Base-by-base conservation (phyloP, 345 rosid genomes). In the Arabidopsis suecica region DNA sequence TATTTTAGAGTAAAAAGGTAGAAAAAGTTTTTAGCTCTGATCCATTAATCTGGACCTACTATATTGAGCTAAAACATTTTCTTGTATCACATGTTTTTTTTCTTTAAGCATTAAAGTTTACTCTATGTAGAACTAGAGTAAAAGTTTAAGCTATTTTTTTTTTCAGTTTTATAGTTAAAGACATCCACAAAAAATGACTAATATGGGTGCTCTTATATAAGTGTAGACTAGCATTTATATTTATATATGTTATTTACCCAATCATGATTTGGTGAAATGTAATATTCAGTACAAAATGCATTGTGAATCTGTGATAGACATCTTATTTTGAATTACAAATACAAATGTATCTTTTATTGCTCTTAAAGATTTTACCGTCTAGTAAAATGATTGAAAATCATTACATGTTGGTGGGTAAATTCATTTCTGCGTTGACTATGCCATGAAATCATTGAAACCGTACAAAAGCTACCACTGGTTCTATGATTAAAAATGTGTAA, bases 331-430 rank as follows among this genome's bases (percentile, higher is more conserved):
- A 30, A 45, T 25, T 12, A 13, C 4, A 42, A 25, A 13, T n/a
- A 42, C 55, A 64, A 45, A 66, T 20, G 11, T 3, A 36, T 36
- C 2, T 36, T 37, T 22, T 36, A 11, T 7, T 9, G 22, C 44
- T 62, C 62, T 41, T 3, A 32, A 14, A 9, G 2, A 1, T 33
- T 64, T 51, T 4, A 61, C 47, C 44, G 22, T 56, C 38, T 10
- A 7, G 50, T 53, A 68, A 76, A 61, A 68, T 22, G 33, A 60
- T 59, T 59, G 3, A 60, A 67, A 60, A 68, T 51, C 74, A 76
- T 76, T 68, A 69, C 79, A 68, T 34, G 58, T 42, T 42, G 32
- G 74, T 68, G 64, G 56, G 56, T 67, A 48, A 75, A 75, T 48
- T 75, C 55, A 68, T 67, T 30, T 40, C 38, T 6, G 10, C 48